phyloP scores from a whole-genome alignment of 441 rosid species.

The Arabidopsis lyrata region DNA sequence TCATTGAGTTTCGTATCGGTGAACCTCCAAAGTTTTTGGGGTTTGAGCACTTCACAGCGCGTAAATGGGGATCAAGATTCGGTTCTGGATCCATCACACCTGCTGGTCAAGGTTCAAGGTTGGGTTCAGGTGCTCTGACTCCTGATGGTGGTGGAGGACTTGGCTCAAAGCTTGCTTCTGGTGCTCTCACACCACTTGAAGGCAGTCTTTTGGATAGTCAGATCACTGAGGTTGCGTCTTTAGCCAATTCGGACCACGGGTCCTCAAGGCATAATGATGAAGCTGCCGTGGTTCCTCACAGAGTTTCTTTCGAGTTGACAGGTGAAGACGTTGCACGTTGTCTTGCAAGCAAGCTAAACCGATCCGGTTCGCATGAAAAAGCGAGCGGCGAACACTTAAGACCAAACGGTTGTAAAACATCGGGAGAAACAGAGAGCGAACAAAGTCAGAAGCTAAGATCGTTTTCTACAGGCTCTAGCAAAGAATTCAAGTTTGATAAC shows the following conservation, averaged over 20 bases:
- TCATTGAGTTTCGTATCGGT: slow-evolving; percentile 65
- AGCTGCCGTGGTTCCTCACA: slow-evolving; percentile 52
- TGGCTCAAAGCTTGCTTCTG: slow-evolving; percentile 73
- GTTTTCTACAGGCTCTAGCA: slow-evolving; percentile 79
- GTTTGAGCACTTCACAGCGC: slow-evolving; percentile 71
- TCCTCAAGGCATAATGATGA: slow-evolving; percentile 53
- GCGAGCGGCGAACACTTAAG: neutral
- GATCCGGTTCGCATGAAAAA: slow-evolving; percentile 52
- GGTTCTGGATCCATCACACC: slow-evolving; percentile 89
- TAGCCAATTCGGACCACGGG: slow-evolving; percentile 58
- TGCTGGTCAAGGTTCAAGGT: slow-evolving; percentile 64
- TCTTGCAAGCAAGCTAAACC: slow-evolving; percentile 65
- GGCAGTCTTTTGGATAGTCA: slow-evolving; percentile 50
- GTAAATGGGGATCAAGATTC: slow-evolving; percentile 89
- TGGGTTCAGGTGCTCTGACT: slow-evolving; percentile 65
- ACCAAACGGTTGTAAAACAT: slow-evolving; percentile 38
- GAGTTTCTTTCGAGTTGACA: slow-evolving; percentile 92
- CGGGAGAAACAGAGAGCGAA: slow-evolving; percentile 62
- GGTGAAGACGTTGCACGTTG: slow-evolving; percentile 97
- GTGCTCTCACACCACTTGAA: slow-evolving; percentile 51
- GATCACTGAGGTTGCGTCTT: slow-evolving; percentile 58
- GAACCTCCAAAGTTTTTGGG: slow-evolving; percentile 81
- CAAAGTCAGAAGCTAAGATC: slow-evolving; percentile 70
- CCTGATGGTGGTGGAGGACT: slow-evolving; percentile 61
- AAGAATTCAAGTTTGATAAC: slow-evolving; percentile 89